Evolutionary conservation across 139 green algal species (phyloP).

Genomic region (Chlamydomonas sp.): DNA sequence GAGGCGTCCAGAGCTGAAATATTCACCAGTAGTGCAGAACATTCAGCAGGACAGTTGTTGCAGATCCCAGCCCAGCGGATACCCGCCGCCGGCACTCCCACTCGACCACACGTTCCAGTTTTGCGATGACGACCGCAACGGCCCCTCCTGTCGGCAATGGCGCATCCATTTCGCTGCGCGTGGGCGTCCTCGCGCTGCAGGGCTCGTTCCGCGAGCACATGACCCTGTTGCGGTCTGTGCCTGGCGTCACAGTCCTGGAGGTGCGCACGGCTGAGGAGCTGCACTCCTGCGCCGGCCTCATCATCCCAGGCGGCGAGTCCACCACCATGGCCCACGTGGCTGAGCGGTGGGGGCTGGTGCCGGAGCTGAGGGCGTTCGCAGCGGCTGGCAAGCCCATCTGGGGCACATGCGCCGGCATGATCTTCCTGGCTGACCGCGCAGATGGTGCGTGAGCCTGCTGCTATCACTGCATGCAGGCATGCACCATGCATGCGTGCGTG

Average conservation of each 20-base stretch:
- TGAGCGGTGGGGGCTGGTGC: conserved; percentile 80
- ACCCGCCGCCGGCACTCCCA: too few species aligned
- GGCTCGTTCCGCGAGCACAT: conserved; percentile 89
- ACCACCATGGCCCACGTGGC: conserved; percentile 90
- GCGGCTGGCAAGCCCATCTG: conserved; percentile 73
- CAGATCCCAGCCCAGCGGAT: too few species aligned
- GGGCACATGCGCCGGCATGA: conserved; percentile 97
- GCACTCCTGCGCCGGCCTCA: conserved; percentile 59
- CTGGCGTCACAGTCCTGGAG: conserved; percentile 66
- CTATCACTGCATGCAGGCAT: too few species aligned
- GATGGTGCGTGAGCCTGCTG: conserved; percentile 53
- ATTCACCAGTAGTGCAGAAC: too few species aligned
- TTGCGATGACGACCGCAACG: too few species aligned
- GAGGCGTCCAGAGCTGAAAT: too few species aligned
- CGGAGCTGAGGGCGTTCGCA: conserved; percentile 61
- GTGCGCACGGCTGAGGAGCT: conserved; percentile 80
- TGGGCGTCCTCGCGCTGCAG: conserved; percentile 85
- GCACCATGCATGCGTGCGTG: too few species aligned
- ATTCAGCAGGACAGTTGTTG: too few species aligned
- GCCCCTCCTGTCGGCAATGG: too few species aligned
- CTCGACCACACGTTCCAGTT: too few species aligned
- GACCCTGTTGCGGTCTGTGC: conserved; percentile 45
- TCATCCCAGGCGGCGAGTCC: conserved; percentile 90
- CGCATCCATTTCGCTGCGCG: too few species aligned
- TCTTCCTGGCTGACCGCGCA: conserved; percentile 85